A percentile compares a stretch with the other conserved stretches of the same genome.
These are phyloP conservation scores for Neurospora sp. DNA, from an alignment of 495 filamentous ascomycete species.

Conservation along the genomic window DNA sequence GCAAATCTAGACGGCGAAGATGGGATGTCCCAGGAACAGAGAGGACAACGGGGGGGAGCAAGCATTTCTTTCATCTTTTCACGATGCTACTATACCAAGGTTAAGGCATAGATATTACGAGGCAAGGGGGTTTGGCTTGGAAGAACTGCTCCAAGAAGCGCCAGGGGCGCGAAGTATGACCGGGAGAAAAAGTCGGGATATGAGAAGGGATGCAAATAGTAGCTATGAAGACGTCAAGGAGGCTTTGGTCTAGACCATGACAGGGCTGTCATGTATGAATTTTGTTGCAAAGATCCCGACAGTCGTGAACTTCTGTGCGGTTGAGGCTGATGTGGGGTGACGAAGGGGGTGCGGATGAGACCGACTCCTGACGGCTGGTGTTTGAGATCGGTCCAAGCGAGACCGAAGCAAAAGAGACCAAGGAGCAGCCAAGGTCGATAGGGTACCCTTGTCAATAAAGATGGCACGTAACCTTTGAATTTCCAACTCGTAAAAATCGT, in stretches of 20 bases:
- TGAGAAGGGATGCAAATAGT: neutral
- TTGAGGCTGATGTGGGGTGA: constrained; percentile 17
- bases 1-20: constrained; percentile 13
- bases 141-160: neutral
- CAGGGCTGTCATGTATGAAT: neutral
- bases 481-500: neutral
- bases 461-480: neutral
- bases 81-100: neutral
- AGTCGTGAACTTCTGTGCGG: neutral
- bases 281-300: neutral
- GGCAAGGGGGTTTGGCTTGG: neutral
- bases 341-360: constrained; percentile 21
- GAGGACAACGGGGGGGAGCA: neutral
- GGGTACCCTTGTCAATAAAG: neutral
- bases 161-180: neutral
- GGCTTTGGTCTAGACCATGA: neutral
- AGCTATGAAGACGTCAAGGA: neutral
- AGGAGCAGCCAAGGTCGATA: neutral
- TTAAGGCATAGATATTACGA: neutral
- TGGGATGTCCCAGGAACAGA: constrained; percentile 4
- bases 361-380: constrained; percentile 25
- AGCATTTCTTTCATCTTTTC: neutral
- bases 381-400: constrained; percentile 26
- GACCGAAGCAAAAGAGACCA: constrained; percentile 6
- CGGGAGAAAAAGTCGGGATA: neutral